These are phyloP conservation scores for Akanthomyces dipterigenus DNA, from an alignment of 2,329 filamentous ascomycete genomes.

Conservation along the genomic window DNA sequence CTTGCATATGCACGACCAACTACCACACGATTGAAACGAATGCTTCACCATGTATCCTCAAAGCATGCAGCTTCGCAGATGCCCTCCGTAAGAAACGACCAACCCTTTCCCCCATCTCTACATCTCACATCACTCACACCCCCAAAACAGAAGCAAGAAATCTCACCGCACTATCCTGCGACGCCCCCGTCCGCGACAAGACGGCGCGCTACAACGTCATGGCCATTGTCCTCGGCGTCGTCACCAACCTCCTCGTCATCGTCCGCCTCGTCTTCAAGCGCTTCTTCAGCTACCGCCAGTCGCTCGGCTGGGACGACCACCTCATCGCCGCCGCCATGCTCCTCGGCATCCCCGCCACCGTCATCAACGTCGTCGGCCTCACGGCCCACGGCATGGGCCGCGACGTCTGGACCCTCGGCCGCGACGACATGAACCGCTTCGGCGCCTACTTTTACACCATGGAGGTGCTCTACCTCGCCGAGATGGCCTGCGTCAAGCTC, in stretches of 20 bases:
- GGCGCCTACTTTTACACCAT: slow-evolving; percentile 36
- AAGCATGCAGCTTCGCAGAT: slow-evolving; percentile 19
- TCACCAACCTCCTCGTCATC: slow-evolving; percentile 34
- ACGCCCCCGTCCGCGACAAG: slow-evolving; percentile 24
- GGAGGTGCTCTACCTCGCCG: slow-evolving; percentile 39
- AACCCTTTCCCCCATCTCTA: too few relatives aligned
- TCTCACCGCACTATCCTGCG: slow-evolving; percentile 21
- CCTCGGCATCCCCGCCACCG: slow-evolving; percentile 23
- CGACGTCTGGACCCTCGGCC: slow-evolving; percentile 46
- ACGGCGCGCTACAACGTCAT: slow-evolving; percentile 28
- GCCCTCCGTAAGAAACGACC: slow-evolving; percentile 18
- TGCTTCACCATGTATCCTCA: slow-evolving; percentile 18
- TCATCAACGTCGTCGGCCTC: slow-evolving; percentile 26
- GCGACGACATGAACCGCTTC: slow-evolving; percentile 36
- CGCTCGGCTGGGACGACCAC: slow-evolving; percentile 34
- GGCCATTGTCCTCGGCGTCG: slow-evolving; percentile 26
- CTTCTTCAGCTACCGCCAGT: slow-evolving; percentile 25
- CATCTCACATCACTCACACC: neutral
- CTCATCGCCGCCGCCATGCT: slow-evolving; percentile 25
- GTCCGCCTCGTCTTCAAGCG: slow-evolving; percentile 34
- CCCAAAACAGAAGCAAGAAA: slow-evolving; percentile 14
- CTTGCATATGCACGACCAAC: slow-evolving; percentile 9
- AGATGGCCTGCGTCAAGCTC: slow-evolving; percentile 41
- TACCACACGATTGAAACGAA: slow-evolving; percentile 16
- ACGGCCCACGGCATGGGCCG: slow-evolving; percentile 38